Evolutionary conservation across 2,329 filamentous ascomycete genomes (phyloP), one percentile per base, ranked within the genome.

Genomic region (Biscogniauxia sp.): DNA sequence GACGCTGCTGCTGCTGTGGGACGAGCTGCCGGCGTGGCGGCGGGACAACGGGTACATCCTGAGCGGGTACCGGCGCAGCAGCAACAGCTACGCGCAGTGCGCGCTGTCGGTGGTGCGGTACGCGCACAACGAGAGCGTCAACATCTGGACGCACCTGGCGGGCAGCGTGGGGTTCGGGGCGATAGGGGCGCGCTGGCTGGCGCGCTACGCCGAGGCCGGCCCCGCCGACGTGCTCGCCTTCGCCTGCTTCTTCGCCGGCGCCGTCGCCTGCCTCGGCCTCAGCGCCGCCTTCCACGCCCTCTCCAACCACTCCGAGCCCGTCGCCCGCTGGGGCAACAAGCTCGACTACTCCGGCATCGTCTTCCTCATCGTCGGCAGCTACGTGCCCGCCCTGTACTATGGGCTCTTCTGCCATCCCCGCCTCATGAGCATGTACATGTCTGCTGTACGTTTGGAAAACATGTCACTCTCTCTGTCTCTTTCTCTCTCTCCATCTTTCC

Each of bases 321-420:
- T 97, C 15, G 88, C 90, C 1, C 88, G 85, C 63, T 91, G 92
- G 80, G 93, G 93, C 11, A 98, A 98, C 74, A 92, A 96, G 75
- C 79, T 98, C 59, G 95, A 99, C 74, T 98, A 99, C 74, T 86
- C 94, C 5, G 95, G 95, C 6, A 99, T 99, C 68, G 91, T 98
- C 28, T 86, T 88, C 54, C 79, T 99, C 67, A 98, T 98, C 61
- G 91, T 94, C 67, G 95, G 95, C 6, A 94, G 90, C 73, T 97
- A 94, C 72, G 86, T 98, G 53, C 93, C 95, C 1, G 90, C 91
- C 55, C 76, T 99, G 61, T 95, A 92, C 75, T 97, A 96, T 75
- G 93, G 89, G 3, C 92, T 96, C 74, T 91, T 85, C 69, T 92
- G 89, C 70, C 79, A 88, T 64, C 85, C 87, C 2, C 70, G 74